phyloP scores from a whole-genome alignment of 2,329 filamentous ascomycete genomes.

The Diaporthe capsici region DNA sequence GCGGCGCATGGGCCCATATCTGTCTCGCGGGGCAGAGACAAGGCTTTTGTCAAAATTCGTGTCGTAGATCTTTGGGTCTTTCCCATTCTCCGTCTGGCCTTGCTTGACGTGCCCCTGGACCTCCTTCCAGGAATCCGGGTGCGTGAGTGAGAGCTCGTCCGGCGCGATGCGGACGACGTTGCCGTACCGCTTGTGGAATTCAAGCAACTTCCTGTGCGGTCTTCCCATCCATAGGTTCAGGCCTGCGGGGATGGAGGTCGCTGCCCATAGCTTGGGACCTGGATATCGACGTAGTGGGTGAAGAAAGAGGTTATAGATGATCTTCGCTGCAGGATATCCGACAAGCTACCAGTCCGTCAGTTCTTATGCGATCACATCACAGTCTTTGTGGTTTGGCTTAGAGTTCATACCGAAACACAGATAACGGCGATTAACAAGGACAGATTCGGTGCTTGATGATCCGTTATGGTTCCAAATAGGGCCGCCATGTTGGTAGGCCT shows the following conservation, averaged over 20 bases:
- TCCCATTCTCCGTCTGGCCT: slow-evolving; percentile 24
- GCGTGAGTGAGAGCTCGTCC: slow-evolving; percentile 12
- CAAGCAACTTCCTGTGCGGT: slow-evolving; percentile 21
- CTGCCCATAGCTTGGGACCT: slow-evolving; percentile 36
- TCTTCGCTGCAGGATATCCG: slow-evolving; percentile 15
- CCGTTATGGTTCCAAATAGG: background rate
- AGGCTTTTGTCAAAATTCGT: background rate
- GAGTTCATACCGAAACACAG: background rate
- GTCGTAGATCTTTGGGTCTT: slow-evolving; percentile 27
- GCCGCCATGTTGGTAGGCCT: background rate
- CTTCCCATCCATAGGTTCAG: slow-evolving; percentile 5
- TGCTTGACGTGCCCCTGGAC: slow-evolving; percentile 32
- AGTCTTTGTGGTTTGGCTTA: background rate
- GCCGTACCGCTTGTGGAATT: slow-evolving; percentile 36
- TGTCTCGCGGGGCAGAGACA: background rate
- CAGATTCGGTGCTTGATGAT: background rate
- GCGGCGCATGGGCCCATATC: slow-evolving; percentile 30
- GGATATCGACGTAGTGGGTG: slow-evolving; percentile 33
- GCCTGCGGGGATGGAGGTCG: slow-evolving; percentile 18
- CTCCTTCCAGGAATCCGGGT: slow-evolving; percentile 36
- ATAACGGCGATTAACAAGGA: background rate
- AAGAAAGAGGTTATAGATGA: slow-evolving; percentile 39
- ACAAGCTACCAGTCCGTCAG: background rate
- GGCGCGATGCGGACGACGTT: slow-evolving; percentile 32
- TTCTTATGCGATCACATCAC: no score